A percentile compares a stretch with the other conserved stretches of the same genome.
Conservation (phyloP, 305 asterid genomes). For the Andrographis paniculata region DNA sequence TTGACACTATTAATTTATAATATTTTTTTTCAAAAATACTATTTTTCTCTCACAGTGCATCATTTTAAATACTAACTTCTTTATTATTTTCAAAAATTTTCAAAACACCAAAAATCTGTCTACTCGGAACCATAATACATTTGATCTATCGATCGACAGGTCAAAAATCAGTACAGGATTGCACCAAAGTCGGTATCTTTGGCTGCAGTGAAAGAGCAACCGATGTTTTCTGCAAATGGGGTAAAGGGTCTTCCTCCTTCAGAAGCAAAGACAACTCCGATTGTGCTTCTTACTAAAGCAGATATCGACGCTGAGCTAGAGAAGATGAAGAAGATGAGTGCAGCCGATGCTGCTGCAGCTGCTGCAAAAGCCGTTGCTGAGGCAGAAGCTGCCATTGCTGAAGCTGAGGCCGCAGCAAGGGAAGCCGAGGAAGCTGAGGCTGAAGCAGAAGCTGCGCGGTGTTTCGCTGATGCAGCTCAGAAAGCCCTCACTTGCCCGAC, state of each 20-base stretch:
- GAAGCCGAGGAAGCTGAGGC: slow-evolving; percentile 97
- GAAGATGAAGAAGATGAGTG: slow-evolving; percentile 72
- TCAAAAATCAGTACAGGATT: slow-evolving; percentile 73
- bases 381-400: slow-evolving; percentile 89
- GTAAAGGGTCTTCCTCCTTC: slow-evolving; percentile 25
- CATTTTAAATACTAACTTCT: too few species aligned
- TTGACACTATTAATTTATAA: neutral
- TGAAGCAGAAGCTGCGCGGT: slow-evolving; percentile 85
- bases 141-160: slow-evolving; percentile 38
- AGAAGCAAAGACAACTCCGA: slow-evolving; percentile 26
- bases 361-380: slow-evolving; percentile 93
- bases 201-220: slow-evolving; percentile 25
- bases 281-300: slow-evolving; percentile 45
- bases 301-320: slow-evolving; percentile 79
- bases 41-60: too few species aligned
- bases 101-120: too few species aligned
- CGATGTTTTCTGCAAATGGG: slow-evolving; percentile 27
- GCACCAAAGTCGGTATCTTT: slow-evolving; percentile 50
- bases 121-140: too few species aligned
- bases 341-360: slow-evolving; percentile 72
- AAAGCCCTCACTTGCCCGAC: slow-evolving; percentile 47
- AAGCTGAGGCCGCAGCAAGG: slow-evolving; percentile 80
- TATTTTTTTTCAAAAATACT: too few species aligned
- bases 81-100: too few species aligned
- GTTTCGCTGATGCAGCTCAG: slow-evolving; percentile 73